Percentiles rank a stretch among this genome's conserved stretches.
Evolutionary conservation across 495 filamentous ascomycete genomes (phyloP).

Genomic region (Hypoxylon subgilvum): DNA sequence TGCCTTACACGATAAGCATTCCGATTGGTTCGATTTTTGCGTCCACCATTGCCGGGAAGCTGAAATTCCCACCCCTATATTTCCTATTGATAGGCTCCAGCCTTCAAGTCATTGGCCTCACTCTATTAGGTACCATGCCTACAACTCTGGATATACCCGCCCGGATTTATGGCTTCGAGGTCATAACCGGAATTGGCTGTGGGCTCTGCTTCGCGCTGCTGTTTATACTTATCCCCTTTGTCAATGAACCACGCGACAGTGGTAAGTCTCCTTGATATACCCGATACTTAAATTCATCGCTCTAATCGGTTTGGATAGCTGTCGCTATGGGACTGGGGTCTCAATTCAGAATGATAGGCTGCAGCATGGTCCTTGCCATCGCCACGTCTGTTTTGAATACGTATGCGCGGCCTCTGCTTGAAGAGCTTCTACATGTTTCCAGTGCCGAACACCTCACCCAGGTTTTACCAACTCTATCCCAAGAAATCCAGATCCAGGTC

Average conservation of each 20-base stretch:
- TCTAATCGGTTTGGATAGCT: constrained; percentile 1
- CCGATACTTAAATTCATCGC: not conserved
- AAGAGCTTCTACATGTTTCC: not conserved
- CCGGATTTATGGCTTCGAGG: constrained; percentile 41
- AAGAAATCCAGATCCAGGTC: constrained; percentile 1
- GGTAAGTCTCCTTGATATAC: too few relatives aligned
- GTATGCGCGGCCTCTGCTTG: constrained; percentile 9
- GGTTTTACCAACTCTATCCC: not conserved
- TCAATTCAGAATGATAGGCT: constrained; percentile 29
- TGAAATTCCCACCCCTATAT: constrained; percentile 16
- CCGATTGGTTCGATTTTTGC: constrained; percentile 45
- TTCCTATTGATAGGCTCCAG: constrained; percentile 3
- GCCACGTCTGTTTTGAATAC: constrained; percentile 31
- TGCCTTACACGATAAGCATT: constrained; percentile 46
- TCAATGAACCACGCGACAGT: constrained; percentile 5
- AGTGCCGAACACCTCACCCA: not conserved
- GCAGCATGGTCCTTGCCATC: constrained; percentile 20
- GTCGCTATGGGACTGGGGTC: constrained; percentile 22
- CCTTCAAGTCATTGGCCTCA: constrained; percentile 22
- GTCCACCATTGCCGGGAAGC: constrained; percentile 36
- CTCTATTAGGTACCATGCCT: constrained; percentile 10
- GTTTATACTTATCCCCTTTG: constrained; percentile 12
- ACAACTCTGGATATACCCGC: constrained; percentile 16
- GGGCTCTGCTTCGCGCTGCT: constrained; percentile 34
- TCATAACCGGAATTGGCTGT: constrained; percentile 43